phyloP scores from a whole-genome alignment of 2,329 filamentous ascomycete species.

The Alternaria ethzedia region DNA sequence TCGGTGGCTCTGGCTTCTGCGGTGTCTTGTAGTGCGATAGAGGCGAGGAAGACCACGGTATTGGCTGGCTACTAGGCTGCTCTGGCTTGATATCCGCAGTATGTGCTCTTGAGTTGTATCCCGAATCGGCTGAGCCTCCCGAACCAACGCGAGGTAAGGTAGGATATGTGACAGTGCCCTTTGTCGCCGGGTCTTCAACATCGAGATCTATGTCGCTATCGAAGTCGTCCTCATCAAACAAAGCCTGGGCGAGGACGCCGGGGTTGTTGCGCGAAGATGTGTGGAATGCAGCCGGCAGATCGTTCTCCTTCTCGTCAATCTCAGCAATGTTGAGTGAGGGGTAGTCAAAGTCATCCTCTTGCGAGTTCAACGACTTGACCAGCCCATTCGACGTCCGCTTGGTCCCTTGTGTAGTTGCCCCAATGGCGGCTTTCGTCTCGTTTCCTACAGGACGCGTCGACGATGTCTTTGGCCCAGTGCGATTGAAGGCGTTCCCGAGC shows the following conservation, averaged over 20 bases:
- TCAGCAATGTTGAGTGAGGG: slow-evolving; percentile 33
- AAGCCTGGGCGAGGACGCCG: slow-evolving; percentile 30
- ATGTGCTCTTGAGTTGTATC: slow-evolving; percentile 33
- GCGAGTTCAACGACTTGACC: slow-evolving; percentile 50
- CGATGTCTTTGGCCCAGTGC: slow-evolving; percentile 38
- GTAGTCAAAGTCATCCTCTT: slow-evolving; percentile 44
- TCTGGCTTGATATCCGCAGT: slow-evolving; percentile 25
- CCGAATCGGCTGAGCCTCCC: slow-evolving; percentile 46
- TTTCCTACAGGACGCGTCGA: slow-evolving; percentile 45
- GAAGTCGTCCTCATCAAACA: slow-evolving; percentile 81
- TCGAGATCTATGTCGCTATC: slow-evolving; percentile 83
- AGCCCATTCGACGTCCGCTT: slow-evolving; percentile 57
- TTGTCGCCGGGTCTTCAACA: slow-evolving; percentile 65
- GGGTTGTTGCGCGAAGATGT: slow-evolving; percentile 20
- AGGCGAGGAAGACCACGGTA: slow-evolving; percentile 78
- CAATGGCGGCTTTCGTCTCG: slow-evolving; percentile 33
- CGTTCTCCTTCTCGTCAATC: slow-evolving; percentile 35
- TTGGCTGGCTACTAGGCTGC: slow-evolving; percentile 59
- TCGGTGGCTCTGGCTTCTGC: slow-evolving; percentile 20
- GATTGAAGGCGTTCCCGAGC: slow-evolving; percentile 49
- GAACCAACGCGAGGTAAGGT: slow-evolving; percentile 37
- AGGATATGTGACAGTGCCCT: slow-evolving; percentile 52
- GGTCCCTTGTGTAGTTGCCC: slow-evolving; percentile 38
- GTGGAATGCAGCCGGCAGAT: slow-evolving; percentile 20
- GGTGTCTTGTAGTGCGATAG: slow-evolving; percentile 51